phyloP scores from a whole-genome alignment of 352 stramenopile species.

The Pythium volutum region DNA sequence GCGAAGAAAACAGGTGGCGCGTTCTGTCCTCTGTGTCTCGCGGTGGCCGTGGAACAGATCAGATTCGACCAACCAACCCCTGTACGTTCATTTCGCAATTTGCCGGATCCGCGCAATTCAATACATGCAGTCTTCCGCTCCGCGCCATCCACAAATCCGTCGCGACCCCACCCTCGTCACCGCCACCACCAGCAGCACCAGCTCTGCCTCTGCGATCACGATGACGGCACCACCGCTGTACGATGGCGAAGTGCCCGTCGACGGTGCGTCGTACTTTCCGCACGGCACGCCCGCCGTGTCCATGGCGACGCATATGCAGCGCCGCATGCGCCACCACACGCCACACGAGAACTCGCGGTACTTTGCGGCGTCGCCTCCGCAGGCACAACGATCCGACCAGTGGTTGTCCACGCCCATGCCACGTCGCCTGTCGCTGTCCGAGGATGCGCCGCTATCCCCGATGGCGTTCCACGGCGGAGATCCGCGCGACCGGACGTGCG shows the following conservation, averaged over 20 bases:
- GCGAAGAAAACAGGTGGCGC: background rate
- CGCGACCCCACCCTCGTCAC: no score
- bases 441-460: background rate
- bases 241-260: constrained; percentile 6
- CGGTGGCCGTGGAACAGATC: background rate
- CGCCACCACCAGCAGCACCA: background rate
- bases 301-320: constrained; percentile 9
- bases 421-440: background rate
- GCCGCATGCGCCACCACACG: background rate
- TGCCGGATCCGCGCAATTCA: no score
- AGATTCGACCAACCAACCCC: background rate
- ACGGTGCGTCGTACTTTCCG: background rate
- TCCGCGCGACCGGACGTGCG: background rate
- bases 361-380: background rate
- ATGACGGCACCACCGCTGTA: constrained; percentile 10
- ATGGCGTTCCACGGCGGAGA: background rate
- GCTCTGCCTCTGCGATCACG: background rate
- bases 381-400: background rate
- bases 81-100: background rate
- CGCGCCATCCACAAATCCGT: no score
- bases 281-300: background rate
- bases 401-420: background rate
- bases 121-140: no score
- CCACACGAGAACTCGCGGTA: background rate
- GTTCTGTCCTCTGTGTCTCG: constrained; percentile 1